Percentiles rank a stretch among this genome's conserved stretches.
phyloP scores from a whole-genome alignment of 148 eudicot species.

The Polygonum aviculare region DNA sequence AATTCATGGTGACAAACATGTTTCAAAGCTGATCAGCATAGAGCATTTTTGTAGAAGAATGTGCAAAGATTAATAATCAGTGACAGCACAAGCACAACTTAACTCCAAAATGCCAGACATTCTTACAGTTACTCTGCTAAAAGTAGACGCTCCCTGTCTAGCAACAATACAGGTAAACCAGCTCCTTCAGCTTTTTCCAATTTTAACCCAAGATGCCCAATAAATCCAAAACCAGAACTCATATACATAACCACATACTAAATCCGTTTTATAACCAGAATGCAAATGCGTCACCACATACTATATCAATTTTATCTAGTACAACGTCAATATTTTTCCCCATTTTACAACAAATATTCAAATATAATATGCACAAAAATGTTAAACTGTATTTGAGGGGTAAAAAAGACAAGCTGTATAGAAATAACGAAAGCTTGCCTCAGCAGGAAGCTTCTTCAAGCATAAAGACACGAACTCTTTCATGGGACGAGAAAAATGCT shows the following conservation, averaged over 20 bases:
- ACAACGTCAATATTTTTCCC: neutral
- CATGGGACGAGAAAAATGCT: constrained; percentile 92
- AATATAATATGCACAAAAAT: neutral
- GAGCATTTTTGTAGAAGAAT: neutral
- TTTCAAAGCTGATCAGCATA: neutral
- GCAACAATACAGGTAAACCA: neutral
- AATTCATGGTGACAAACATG: neutral
- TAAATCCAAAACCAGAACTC: neutral
- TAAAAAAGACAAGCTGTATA: neutral
- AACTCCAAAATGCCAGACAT: neutral
- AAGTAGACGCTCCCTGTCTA: neutral
- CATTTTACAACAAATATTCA: neutral
- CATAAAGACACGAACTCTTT: constrained; percentile 88
- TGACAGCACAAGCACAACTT: neutral
- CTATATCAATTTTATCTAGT: neutral
- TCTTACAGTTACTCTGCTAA: neutral
- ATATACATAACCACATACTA: neutral
- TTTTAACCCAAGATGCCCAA: neutral
- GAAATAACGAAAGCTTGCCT: constrained; percentile 38
- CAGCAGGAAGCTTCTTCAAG: constrained; percentile 77
- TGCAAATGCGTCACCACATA: neutral
- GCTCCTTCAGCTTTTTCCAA: neutral
- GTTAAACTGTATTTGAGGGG: neutral
- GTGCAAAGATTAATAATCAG: neutral
- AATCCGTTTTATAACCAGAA: neutral